Conservation (phyloP, 2,329 filamentous ascomycete species). For the Phialophora chinensis region DNA sequence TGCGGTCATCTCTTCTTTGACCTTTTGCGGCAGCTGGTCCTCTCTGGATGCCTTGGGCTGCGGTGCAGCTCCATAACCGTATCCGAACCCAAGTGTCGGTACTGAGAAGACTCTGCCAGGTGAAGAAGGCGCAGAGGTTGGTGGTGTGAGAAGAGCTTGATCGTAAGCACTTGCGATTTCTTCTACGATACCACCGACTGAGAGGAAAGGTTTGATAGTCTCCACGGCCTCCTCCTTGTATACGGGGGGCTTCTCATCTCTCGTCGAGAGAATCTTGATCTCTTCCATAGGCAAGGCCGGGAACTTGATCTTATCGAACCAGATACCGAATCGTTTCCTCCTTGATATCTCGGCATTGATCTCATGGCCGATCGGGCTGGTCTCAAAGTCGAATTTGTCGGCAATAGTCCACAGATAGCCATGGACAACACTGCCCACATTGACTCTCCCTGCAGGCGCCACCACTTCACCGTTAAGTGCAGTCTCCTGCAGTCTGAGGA, state of each 20-base stretch:
- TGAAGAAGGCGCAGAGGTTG: conserved; percentile 72
- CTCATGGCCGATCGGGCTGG: conserved; percentile 69
- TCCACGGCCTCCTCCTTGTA: conserved; percentile 62
- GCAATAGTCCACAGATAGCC: conserved; percentile 85
- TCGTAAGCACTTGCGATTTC: conserved; percentile 75
- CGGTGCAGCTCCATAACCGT: conserved; percentile 49
- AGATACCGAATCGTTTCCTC: conserved; percentile 75
- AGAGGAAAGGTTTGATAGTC: conserved; percentile 75
- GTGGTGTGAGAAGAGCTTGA: conserved; percentile 65
- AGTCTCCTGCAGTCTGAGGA: conserved; percentile 85
- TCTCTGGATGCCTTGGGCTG: conserved; percentile 46
- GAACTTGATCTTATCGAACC: conserved; percentile 75
- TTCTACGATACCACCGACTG: conserved; percentile 73
- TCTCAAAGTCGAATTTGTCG: conserved; percentile 78
- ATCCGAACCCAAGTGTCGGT: conserved; percentile 62
- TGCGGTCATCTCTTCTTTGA: conserved; percentile 76
- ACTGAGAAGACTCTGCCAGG: conserved; percentile 69
- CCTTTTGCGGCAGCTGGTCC: conserved; percentile 67
- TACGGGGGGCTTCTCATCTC: conserved; percentile 48
- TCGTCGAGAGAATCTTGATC: conserved; percentile 58
- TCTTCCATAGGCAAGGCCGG: conserved; percentile 70
- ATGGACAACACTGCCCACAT: conserved; percentile 81
- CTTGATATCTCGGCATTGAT: conserved; percentile 78
- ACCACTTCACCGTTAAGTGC: conserved; percentile 60
- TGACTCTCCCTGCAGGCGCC: conserved; percentile 70